A percentile compares a stretch with the other conserved stretches of the same genome.
These are phyloP conservation scores for Heterobasidion occidentale DNA, from an alignment of 1,284 basidiomycete genomes.

Conservation along the genomic window DNA sequence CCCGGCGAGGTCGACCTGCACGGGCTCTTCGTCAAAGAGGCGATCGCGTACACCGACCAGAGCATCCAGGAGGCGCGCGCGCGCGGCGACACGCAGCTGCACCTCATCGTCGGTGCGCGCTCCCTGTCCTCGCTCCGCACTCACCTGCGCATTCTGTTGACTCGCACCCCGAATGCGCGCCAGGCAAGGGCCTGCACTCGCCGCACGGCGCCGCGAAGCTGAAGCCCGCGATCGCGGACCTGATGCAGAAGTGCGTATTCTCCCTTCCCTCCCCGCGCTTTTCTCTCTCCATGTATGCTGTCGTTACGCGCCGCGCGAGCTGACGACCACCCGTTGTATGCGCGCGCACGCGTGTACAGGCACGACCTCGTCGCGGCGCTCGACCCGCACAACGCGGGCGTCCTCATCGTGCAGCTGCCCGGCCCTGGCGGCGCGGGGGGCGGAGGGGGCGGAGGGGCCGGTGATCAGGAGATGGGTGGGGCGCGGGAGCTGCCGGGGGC, in stretches of 20 bases:
- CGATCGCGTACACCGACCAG: constrained; percentile 63
- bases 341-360: constrained; percentile 24
- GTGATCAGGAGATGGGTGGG: not conserved
- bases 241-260: constrained; percentile 67
- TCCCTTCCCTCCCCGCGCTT: not conserved
- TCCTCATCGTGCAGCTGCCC: constrained; percentile 75
- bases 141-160: not conserved
- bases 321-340: no score
- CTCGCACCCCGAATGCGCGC: not conserved
- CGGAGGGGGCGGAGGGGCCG: no score
- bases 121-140: not conserved
- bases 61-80: constrained; percentile 64
- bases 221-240: constrained; percentile 86
- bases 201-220: constrained; percentile 77
- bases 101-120: constrained; percentile 77
- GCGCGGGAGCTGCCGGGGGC: not conserved
- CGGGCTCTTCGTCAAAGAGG: constrained; percentile 91
- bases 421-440: constrained; percentile 16
- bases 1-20: constrained; percentile 83
- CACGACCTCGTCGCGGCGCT: constrained; percentile 70
- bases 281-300: not conserved
- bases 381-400: constrained; percentile 81
- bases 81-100: constrained; percentile 63
- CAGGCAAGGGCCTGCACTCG: constrained; percentile 84
- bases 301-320: not conserved